phyloP scores from a whole-genome alignment of 192 early-diverging fungal genomes.

The Podila epigama region DNA sequence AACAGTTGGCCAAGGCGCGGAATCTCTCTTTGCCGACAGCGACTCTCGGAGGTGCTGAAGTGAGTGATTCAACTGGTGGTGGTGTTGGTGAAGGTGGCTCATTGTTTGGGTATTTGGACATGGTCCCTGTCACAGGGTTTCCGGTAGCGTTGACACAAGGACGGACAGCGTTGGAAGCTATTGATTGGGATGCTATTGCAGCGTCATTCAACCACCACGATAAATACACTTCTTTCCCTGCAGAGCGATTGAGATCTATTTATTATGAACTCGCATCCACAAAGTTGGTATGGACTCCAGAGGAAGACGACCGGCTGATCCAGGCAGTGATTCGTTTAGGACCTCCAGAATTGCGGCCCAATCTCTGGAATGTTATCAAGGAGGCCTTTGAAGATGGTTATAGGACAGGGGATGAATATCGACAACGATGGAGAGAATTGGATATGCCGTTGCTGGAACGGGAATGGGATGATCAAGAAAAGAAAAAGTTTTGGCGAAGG shows the following conservation, averaged over 20 bases:
- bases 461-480: slow-evolving; percentile 34
- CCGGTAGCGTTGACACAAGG: background rate
- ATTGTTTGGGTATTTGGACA: background rate
- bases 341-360: slow-evolving; percentile 32
- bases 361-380: slow-evolving; percentile 35
- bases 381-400: slow-evolving; percentile 22
- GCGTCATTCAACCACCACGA: slow-evolving; percentile 10
- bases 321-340: slow-evolving; percentile 39
- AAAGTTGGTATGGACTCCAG: slow-evolving; percentile 40
- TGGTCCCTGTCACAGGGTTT: background rate
- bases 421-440: slow-evolving; percentile 20
- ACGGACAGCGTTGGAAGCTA: background rate
- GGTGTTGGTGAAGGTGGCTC: too few species aligned
- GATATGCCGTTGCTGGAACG: slow-evolving; percentile 37
- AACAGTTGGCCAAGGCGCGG: slow-evolving; percentile 8
- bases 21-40: background rate
- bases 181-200: slow-evolving; percentile 31
- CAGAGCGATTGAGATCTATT: slow-evolving; percentile 4
- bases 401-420: slow-evolving; percentile 24
- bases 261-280: slow-evolving; percentile 26
- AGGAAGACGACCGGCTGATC: slow-evolving; percentile 34
- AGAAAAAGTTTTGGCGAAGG: slow-evolving; percentile 35
- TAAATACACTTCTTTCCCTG: too few species aligned
- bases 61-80: too few species aligned
- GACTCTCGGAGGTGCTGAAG: too few species aligned